Evolutionary conservation across 169 alveolate genomes (phyloP).

Genomic region (Plasmodium malariae): DNA sequence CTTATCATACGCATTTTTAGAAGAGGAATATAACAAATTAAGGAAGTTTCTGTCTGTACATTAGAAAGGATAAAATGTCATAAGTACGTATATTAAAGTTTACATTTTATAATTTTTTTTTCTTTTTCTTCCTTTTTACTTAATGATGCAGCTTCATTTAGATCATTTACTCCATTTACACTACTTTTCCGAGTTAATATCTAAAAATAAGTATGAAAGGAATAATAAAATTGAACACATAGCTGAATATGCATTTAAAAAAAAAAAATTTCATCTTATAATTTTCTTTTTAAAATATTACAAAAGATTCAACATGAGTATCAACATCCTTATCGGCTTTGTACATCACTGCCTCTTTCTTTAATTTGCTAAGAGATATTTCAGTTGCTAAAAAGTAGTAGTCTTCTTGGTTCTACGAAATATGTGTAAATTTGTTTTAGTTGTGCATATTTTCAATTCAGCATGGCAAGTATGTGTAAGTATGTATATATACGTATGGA

Average conservation of each 20-base stretch:
- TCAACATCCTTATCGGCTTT: constrained; percentile 24
- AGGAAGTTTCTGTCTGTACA: constrained; percentile 29
- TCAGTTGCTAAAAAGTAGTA: constrained; percentile 47
- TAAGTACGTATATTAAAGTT: no score
- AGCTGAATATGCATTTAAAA: neutral
- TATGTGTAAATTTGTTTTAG: neutral
- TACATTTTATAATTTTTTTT: neutral
- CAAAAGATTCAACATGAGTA: constrained; percentile 42
- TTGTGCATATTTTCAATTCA: no score
- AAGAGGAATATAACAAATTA: constrained; percentile 12
- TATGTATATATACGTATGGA: no score
- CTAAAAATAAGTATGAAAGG: neutral
- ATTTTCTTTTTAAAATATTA: constrained; percentile 6
- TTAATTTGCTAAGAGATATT: constrained; percentile 37
- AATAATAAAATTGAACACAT: neutral
- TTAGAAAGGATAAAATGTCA: neutral
- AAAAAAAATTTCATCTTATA: neutral
- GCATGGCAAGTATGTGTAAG: no score
- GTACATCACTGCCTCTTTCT: constrained; percentile 21
- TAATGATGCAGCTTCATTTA: neutral
- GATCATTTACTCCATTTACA: no score
- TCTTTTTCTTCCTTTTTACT: neutral
- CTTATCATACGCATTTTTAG: constrained; percentile 32
- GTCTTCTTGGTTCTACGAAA: constrained; percentile 16
- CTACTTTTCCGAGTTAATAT: neutral